Percentiles rank a stretch among this genome's conserved stretches.
phyloP scores from a whole-genome alignment of 331 rosid species.

The Pyrus hybrid region DNA sequence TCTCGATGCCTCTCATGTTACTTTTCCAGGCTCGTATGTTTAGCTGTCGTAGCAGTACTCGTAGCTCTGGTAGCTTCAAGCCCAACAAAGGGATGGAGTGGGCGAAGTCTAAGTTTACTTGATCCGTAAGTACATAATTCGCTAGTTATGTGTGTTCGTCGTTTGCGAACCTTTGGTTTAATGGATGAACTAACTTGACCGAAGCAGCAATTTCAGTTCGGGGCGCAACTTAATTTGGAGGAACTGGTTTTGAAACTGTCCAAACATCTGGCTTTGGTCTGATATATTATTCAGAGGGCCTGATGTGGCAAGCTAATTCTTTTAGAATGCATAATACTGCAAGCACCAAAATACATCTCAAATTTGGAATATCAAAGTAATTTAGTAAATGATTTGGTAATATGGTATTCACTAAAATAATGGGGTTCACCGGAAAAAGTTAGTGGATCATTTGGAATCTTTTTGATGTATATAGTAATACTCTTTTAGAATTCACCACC shows the following conservation, averaged over 20 bases:
- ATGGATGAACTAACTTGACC: neutral
- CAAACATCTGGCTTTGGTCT: neutral
- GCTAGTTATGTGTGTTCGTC: conserved; percentile 8
- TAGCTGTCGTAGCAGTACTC: conserved; percentile 65
- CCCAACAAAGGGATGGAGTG: conserved; percentile 99
- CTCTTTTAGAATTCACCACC: neutral
- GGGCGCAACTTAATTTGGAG: neutral
- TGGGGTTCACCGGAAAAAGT: neutral
- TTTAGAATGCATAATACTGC: neutral
- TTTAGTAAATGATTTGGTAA: neutral
- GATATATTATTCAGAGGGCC: neutral
- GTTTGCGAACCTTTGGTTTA: conserved; percentile 7
- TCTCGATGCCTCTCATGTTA: conserved; percentile 13
- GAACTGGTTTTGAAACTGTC: neutral
- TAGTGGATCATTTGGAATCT: neutral
- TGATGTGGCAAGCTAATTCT: neutral
- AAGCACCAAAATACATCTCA: neutral
- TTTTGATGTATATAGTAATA: neutral
- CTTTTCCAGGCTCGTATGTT: conserved; percentile 65
- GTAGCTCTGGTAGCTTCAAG: conserved; percentile 94
- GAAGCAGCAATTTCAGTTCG: neutral
- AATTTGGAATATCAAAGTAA: neutral
- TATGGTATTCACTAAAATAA: neutral
- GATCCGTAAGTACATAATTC: conserved; percentile 72
- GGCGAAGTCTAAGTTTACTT: conserved; percentile 91